Conservation (phyloP, 1,284 basidiomycete species). For the Acaromyces ingoldii region DNA sequence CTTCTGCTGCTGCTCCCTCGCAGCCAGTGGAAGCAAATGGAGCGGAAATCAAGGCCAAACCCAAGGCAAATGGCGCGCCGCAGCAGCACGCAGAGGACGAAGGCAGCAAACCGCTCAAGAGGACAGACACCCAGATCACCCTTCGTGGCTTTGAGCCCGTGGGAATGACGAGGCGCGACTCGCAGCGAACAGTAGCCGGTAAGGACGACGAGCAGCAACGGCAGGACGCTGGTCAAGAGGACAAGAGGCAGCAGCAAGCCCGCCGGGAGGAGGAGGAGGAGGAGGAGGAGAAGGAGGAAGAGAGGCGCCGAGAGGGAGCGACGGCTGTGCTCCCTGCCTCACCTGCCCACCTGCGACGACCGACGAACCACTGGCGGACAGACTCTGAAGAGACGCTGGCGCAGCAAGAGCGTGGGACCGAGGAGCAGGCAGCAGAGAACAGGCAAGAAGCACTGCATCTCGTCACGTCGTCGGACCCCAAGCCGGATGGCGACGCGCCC, state of each 20-base stretch:
- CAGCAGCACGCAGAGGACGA: neutral
- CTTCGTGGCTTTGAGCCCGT: slow-evolving; percentile 4
- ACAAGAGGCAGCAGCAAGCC: no score
- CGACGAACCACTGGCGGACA: neutral
- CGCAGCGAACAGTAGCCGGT: no score
- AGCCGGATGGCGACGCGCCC: neutral
- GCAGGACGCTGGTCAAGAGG: no score
- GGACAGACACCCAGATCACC: slow-evolving; percentile 1
- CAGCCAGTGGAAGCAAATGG: slow-evolving; percentile 13
- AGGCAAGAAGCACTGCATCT: neutral
- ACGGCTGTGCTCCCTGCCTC: no score
- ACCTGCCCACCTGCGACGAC: no score
- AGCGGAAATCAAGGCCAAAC: slow-evolving; percentile 19
- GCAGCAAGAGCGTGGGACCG: neutral
- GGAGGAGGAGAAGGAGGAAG: no score
- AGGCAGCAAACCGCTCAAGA: neutral
- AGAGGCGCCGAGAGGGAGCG: no score
- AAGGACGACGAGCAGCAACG: no score
- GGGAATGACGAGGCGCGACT: no score
- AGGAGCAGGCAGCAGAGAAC: neutral
- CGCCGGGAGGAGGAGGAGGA: no score
- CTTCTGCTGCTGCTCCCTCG: no score
- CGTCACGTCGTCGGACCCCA: no score
- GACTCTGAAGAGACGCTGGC: neutral
- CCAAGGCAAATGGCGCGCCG: slow-evolving; percentile 15